These are phyloP conservation scores for Backusella sp. DNA, from an alignment of 192 early-diverging fungal genomes.

Conservation along the genomic window DNA sequence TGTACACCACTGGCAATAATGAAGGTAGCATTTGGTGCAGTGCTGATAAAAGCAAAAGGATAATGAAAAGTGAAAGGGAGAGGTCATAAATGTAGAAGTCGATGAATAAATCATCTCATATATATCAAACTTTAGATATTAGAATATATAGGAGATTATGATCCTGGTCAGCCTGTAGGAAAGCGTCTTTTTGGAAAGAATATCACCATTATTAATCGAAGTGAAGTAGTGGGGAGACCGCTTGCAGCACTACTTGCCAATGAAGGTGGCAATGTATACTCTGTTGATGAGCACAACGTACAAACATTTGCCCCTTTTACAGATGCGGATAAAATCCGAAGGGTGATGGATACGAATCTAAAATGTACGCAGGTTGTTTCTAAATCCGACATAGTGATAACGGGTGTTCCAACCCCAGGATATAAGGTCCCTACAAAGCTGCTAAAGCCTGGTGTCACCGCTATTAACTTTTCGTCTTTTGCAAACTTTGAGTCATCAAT, in stretches of 20 bases:
- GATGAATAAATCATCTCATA: not conserved
- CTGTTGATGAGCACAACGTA: slow-evolving; percentile 88
- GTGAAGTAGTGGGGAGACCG: slow-evolving; percentile 97
- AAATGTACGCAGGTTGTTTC: slow-evolving; percentile 80
- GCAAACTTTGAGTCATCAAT: slow-evolving; percentile 94
- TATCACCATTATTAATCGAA: slow-evolving; percentile 93
- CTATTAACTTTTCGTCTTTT: slow-evolving; percentile 96
- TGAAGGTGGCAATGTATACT: slow-evolving; percentile 97
- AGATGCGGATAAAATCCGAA: slow-evolving; percentile 58
- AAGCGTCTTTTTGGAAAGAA: slow-evolving; percentile 90
- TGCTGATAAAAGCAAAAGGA: not conserved
- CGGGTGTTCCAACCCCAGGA: slow-evolving; percentile 84
- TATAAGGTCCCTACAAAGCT: slow-evolving; percentile 84
- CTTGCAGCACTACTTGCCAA: slow-evolving; percentile 96
- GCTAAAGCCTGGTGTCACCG: slow-evolving; percentile 93
- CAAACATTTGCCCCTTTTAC: slow-evolving; percentile 72
- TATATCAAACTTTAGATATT: slow-evolving; percentile 56
- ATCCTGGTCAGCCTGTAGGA: slow-evolving; percentile 81
- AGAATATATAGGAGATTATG: slow-evolving; percentile 95
- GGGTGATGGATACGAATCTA: slow-evolving; percentile 65
- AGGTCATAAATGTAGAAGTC: not conserved
- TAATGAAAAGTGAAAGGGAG: not conserved
- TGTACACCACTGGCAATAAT: slow-evolving; percentile 96
- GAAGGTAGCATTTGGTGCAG: slow-evolving; percentile 58
- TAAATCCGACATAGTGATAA: slow-evolving; percentile 95